Evolutionary conservation across 1,284 basidiomycete species (phyloP).

Genomic region (Ceratobasidium sp.): DNA sequence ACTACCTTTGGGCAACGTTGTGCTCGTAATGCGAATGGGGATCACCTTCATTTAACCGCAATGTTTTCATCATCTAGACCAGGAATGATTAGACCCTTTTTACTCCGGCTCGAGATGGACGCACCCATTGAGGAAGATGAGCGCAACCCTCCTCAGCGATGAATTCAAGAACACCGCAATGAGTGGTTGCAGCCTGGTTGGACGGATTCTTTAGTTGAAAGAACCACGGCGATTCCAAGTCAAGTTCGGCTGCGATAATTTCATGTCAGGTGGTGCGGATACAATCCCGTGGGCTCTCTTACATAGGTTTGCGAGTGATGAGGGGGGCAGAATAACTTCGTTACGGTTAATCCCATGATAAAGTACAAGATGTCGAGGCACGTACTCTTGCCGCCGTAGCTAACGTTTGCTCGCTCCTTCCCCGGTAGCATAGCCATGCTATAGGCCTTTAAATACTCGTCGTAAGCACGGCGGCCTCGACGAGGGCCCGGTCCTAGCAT

Average conservation of each 20-base stretch:
- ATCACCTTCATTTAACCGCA: slow-evolving; percentile 93
- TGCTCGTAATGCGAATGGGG: slow-evolving; percentile 90
- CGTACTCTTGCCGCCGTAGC: slow-evolving; percentile 97
- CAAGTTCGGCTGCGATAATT: slow-evolving; percentile 65
- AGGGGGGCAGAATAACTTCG: slow-evolving; percentile 95
- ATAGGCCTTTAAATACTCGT: slow-evolving; percentile 85
- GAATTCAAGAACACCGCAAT: slow-evolving; percentile 98
- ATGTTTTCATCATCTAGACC: slow-evolving; percentile 90
- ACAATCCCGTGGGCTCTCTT: slow-evolving; percentile 42
- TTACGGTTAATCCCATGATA: background rate
- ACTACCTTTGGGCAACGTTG: slow-evolving; percentile 90
- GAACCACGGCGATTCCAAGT: slow-evolving; percentile 94
- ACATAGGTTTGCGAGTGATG: slow-evolving; percentile 87
- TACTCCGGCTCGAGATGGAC: slow-evolving; percentile 40
- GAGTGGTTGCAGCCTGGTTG: slow-evolving; percentile 86
- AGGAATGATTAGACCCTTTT: slow-evolving; percentile 26
- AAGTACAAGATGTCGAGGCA: slow-evolving; percentile 44
- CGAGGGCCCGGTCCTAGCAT: background rate
- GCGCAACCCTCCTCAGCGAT: slow-evolving; percentile 97
- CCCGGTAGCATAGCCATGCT: slow-evolving; percentile 86
- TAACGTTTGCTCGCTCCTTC: slow-evolving; percentile 82
- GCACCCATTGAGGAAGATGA: slow-evolving; percentile 91
- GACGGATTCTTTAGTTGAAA: slow-evolving; percentile 92
- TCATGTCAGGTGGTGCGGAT: slow-evolving; percentile 4
- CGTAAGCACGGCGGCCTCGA: slow-evolving; percentile 58